A percentile compares a stretch with the other conserved stretches of the same genome.
Conservation (phyloP, 768 basidiomycete species). For the Amanita pseudoporphyria region DNA sequence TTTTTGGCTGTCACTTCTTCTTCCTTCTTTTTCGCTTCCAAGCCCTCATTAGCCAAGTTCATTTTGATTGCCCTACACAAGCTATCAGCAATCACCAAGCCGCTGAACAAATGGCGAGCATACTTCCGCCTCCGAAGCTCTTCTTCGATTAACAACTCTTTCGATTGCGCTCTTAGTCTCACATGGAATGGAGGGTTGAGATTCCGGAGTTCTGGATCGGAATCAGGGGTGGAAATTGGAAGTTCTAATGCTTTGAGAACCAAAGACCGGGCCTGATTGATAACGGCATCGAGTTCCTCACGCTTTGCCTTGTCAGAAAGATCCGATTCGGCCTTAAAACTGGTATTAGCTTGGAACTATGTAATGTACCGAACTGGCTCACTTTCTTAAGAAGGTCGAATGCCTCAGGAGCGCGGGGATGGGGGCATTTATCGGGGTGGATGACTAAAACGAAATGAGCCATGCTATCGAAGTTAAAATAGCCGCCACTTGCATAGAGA, state of each 20-base stretch:
- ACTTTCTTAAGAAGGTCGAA: conserved; percentile 95
- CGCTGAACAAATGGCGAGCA: conserved; percentile 18
- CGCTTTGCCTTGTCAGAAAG: conserved; percentile 71
- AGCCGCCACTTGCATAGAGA: conserved; percentile 66
- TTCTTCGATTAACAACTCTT: conserved; percentile 84
- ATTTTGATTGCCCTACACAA: conserved; percentile 71
- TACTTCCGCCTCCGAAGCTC: conserved; percentile 80
- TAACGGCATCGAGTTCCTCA: conserved; percentile 71
- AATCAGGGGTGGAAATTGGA: conserved; percentile 46
- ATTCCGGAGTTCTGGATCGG: conserved; percentile 48
- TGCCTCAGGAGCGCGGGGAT: conserved; percentile 81
- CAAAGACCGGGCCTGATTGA: conserved; percentile 61
- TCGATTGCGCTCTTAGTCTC: conserved; percentile 60
- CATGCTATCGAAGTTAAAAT: not conserved
- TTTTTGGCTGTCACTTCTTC: conserved; percentile 72
- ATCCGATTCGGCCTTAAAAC: conserved; percentile 65
- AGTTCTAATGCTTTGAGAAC: conserved; percentile 58
- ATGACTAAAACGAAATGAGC: conserved; percentile 51
- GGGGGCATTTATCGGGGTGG: conserved; percentile 96
- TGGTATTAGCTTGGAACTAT: not conserved
- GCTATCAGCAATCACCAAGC: conserved; percentile 1
- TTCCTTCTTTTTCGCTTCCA: conserved; percentile 90
- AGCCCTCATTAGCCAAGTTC: conserved; percentile 85
- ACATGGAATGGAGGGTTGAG: conserved; percentile 56
- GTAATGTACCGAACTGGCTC: conserved; percentile 5